Evolutionary conservation across 805 yeast genomes (phyloP).

Genomic region (Brettanomyces anomalus): DNA sequence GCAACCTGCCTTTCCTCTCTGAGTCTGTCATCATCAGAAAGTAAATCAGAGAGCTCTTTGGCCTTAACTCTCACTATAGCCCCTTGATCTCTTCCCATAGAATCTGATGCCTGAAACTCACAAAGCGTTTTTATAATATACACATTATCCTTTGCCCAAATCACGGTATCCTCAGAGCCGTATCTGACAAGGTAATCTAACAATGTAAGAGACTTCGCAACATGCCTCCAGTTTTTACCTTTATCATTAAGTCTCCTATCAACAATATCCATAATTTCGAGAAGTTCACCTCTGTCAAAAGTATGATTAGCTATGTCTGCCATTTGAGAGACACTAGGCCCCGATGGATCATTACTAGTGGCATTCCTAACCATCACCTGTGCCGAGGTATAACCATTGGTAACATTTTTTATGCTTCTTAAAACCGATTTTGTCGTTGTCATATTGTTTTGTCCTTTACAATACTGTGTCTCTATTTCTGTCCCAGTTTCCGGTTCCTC

Average conservation of each 20-base stretch:
- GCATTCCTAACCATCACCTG: slow-evolving; percentile 89
- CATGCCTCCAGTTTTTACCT: slow-evolving; percentile 96
- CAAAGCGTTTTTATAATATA: slow-evolving; percentile 84
- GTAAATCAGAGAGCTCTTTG: slow-evolving; percentile 70
- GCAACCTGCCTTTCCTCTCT: slow-evolving; percentile 51
- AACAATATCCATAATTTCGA: slow-evolving; percentile 89
- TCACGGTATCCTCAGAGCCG: slow-evolving; percentile 83
- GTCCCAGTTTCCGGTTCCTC: too few relatives aligned
- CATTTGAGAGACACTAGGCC: slow-evolving; percentile 77
- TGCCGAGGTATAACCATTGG: slow-evolving; percentile 79
- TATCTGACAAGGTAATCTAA: slow-evolving; percentile 77
- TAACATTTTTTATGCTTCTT: slow-evolving; percentile 79
- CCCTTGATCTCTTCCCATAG: slow-evolving; percentile 76
- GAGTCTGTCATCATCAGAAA: slow-evolving; percentile 76
- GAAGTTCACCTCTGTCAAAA: slow-evolving; percentile 60
- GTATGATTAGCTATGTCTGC: slow-evolving; percentile 75
- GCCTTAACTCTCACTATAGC: slow-evolving; percentile 84
- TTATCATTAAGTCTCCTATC: slow-evolving; percentile 89
- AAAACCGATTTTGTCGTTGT: slow-evolving; percentile 33
- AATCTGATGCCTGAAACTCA: slow-evolving; percentile 80
- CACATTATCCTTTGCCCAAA: slow-evolving; percentile 85
- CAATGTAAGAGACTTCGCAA: slow-evolving; percentile 84
- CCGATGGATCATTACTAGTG: slow-evolving; percentile 78
- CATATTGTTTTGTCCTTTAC: not conserved
- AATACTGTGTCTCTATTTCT: too few relatives aligned